Conservation (phyloP, 495 filamentous ascomycete genomes). For the Thermochaetoides thermophila region DNA sequence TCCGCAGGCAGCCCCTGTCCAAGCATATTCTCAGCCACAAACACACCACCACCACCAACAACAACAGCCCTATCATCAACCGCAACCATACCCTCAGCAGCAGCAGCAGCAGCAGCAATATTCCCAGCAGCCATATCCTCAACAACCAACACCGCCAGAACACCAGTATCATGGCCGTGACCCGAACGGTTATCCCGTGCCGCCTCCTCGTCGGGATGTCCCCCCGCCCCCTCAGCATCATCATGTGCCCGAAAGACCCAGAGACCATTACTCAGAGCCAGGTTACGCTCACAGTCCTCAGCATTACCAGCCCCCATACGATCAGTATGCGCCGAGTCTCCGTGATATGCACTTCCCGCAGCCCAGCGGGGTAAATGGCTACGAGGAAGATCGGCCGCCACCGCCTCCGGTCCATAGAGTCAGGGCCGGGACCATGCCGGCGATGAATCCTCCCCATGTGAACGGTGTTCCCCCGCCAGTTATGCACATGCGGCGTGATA, state of each 20-base stretch:
- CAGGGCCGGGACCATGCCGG: conserved; percentile 23
- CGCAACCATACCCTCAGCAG: too few relatives aligned
- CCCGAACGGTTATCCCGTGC: conserved; percentile 15
- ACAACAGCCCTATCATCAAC: too few relatives aligned
- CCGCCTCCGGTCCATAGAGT: conserved; percentile 31
- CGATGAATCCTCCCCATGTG: conserved; percentile 15
- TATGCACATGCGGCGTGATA: conserved; percentile 32
- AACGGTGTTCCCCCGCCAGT: conserved; percentile 18
- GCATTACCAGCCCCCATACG: conserved; percentile 10
- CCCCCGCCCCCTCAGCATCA: conserved; percentile 16
- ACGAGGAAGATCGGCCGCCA: conserved; percentile 26
- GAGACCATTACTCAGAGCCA: conserved; percentile 18
- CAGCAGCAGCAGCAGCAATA: too few relatives aligned
- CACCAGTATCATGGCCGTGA: too few relatives aligned
- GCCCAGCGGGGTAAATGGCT: conserved; percentile 4
- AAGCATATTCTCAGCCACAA: too few relatives aligned
- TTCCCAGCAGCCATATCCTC: too few relatives aligned
- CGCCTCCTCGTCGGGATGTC: conserved; percentile 17
- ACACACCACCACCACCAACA: conserved; percentile 20
- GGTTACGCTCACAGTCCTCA: conserved; percentile 17
- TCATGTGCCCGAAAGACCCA: conserved; percentile 17
- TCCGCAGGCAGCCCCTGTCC: conserved; percentile 11
- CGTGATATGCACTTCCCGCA: conserved; percentile 8
- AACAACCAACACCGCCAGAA: too few relatives aligned
- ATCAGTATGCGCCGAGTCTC: conserved; percentile 10